phyloP scores from a whole-genome alignment of 352 stramenopile species.

The Globisporangium camurandrum region DNA sequence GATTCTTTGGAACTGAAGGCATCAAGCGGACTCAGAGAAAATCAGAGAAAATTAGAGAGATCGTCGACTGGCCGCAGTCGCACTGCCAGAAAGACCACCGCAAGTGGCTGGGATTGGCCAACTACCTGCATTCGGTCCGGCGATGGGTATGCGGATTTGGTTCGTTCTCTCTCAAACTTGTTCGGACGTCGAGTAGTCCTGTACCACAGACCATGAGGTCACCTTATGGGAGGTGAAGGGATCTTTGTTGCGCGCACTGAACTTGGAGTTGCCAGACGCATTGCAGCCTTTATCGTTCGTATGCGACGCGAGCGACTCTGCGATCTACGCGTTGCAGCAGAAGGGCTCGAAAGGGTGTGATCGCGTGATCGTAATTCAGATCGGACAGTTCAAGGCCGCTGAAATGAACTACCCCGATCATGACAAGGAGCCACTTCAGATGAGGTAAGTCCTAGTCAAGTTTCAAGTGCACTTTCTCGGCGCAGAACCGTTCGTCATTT shows the following conservation, averaged over 20 bases:
- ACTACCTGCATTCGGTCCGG: slow-evolving; percentile 5
- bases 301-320: not conserved
- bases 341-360: slow-evolving; percentile 7
- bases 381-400: slow-evolving; percentile 10
- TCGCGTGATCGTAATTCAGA: slow-evolving; percentile 15
- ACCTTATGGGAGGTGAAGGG: too few relatives aligned
- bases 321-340: not conserved
- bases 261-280: slow-evolving; percentile 5
- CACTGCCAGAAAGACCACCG: slow-evolving; percentile 8
- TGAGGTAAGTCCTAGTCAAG: slow-evolving; percentile 23
- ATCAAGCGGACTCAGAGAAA: not conserved
- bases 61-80: slow-evolving; percentile 5
- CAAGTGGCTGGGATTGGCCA: slow-evolving; percentile 12
- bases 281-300: not conserved
- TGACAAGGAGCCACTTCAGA: slow-evolving; percentile 17
- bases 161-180: too few relatives aligned
- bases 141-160: too few relatives aligned
- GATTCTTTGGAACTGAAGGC: slow-evolving; percentile 13
- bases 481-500: slow-evolving; percentile 9
- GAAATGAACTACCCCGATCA: slow-evolving; percentile 19
- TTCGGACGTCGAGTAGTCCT: too few relatives aligned
- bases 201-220: too few relatives aligned
- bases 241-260: too few relatives aligned
- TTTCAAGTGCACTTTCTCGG: too few relatives aligned
- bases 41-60: too few relatives aligned